Conservation (phyloP, 768 basidiomycete species). For the Leccinum broughii region DNA sequence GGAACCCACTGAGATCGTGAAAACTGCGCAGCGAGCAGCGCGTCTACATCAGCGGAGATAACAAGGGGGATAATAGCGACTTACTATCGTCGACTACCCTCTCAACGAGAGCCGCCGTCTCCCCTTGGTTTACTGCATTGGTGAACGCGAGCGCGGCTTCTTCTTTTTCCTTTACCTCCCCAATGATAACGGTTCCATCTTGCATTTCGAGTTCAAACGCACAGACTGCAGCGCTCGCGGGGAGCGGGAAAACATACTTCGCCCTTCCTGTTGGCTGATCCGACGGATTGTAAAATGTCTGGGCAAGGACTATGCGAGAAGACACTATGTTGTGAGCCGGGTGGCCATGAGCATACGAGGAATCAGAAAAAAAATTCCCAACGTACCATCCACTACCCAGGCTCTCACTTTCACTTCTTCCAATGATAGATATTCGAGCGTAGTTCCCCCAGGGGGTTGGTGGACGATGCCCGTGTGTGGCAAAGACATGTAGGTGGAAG, state of each 20-base stretch:
- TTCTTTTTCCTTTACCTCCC: slow-evolving; percentile 49
- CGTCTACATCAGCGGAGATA: background rate
- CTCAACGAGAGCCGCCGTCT: slow-evolving; percentile 46
- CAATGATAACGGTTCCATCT: slow-evolving; percentile 44
- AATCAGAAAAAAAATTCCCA: slow-evolving; percentile 1
- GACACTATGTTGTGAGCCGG: slow-evolving; percentile 34
- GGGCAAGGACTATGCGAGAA: slow-evolving; percentile 43
- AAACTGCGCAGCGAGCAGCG: slow-evolving; percentile 37
- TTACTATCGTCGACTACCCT: slow-evolving; percentile 53
- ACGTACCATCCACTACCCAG: slow-evolving; percentile 45
- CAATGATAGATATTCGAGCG: slow-evolving; percentile 38
- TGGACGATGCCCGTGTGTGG: slow-evolving; percentile 33
- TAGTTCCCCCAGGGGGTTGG: slow-evolving; percentile 23
- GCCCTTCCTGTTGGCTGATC: slow-evolving; percentile 42
- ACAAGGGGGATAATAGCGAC: slow-evolving; percentile 11
- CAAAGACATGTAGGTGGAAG: slow-evolving; percentile 17
- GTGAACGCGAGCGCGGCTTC: slow-evolving; percentile 43
- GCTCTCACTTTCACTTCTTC: slow-evolving; percentile 43
- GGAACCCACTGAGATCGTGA: slow-evolving; percentile 58
- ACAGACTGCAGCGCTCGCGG: slow-evolving; percentile 53
- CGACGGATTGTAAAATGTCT: slow-evolving; percentile 42
- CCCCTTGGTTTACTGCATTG: slow-evolving; percentile 41
- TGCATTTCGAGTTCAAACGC: slow-evolving; percentile 50
- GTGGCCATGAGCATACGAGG: background rate
- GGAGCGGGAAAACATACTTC: slow-evolving; percentile 61